These are phyloP conservation scores for Penicillium sp. DNA, from an alignment of 2,329 filamentous ascomycete species.

Conservation along the genomic window DNA sequence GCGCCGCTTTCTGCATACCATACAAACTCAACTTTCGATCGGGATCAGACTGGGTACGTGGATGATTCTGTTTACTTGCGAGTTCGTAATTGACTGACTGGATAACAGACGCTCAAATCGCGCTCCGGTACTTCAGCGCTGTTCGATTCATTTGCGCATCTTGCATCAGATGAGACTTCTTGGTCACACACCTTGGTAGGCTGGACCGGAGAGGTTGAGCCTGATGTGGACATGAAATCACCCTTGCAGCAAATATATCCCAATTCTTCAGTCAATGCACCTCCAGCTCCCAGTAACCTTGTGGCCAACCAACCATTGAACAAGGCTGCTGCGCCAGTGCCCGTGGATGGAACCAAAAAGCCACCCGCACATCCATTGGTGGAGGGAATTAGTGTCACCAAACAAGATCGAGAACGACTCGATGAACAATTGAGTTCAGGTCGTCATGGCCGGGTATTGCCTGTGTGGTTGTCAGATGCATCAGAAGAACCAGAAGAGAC, in stretches of 20 bases:
- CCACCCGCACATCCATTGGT: constrained; percentile 57
- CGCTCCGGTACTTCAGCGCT: constrained; percentile 87
- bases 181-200: constrained; percentile 93
- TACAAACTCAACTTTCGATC: constrained; percentile 56
- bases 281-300: constrained; percentile 33
- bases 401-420: constrained; percentile 67
- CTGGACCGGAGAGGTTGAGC: constrained; percentile 86
- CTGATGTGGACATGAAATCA: constrained; percentile 27
- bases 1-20: constrained; percentile 62
- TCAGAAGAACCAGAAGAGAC: constrained; percentile 65
- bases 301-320: constrained; percentile 53
- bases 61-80: not conserved
- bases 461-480: constrained; percentile 85
- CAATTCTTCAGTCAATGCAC: constrained; percentile 26
- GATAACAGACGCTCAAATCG: constrained; percentile 64
- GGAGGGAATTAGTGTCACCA: constrained; percentile 69
- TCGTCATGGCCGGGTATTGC: constrained; percentile 73
- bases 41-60: constrained; percentile 56
- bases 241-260: constrained; percentile 32
- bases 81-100: constrained; percentile 2
- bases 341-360: constrained; percentile 62
- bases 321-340: constrained; percentile 75
- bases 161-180: constrained; percentile 76
- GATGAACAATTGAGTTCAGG: constrained; percentile 72
- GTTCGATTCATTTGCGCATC: constrained; percentile 84